phyloP scores from a whole-genome alignment of 1,284 basidiomycete species.

The Ustilago nuda region DNA sequence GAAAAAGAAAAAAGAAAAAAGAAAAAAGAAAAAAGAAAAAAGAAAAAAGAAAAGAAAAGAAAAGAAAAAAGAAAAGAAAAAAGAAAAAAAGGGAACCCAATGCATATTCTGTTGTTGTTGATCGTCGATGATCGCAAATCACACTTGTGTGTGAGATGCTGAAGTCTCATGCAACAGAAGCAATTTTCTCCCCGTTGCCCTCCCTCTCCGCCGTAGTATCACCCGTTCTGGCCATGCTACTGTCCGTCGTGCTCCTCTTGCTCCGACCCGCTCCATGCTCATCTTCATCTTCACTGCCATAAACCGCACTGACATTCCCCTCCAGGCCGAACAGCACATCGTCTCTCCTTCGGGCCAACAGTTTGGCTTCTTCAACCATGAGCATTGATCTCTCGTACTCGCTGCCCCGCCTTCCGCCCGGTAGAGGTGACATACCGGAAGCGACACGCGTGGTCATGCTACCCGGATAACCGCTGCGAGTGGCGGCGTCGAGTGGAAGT shows the following conservation, averaged over 20 bases:
- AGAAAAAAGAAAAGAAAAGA: neutral
- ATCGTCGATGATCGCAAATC: too few relatives aligned
- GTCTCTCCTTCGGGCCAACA: conserved; percentile 66
- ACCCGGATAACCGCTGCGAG: conserved; percentile 13
- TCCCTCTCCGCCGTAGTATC: neutral
- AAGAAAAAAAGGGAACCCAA: neutral
- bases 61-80: neutral
- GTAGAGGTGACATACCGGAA: neutral
- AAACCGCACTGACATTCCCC: conserved; percentile 17
- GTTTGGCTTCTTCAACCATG: conserved; percentile 61
- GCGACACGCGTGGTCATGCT: neutral
- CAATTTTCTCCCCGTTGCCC: neutral
- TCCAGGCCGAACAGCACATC: conserved; percentile 56
- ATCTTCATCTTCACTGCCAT: conserved; percentile 27
- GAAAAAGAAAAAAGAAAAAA: neutral
- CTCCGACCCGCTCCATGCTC: neutral
- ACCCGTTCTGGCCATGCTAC: neutral
- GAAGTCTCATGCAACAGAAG: neutral
- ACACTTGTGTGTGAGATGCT: neutral
- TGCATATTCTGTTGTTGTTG: too few relatives aligned
- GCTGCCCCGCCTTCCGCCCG: neutral
- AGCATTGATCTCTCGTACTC: conserved; percentile 61
- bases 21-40: neutral
- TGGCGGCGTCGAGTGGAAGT: conserved; percentile 6
- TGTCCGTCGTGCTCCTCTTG: neutral